Percentiles rank a stretch among this genome's conserved stretches.
phyloP scores from a whole-genome alignment of 2,329 filamentous ascomycete species.

The Malbranchea cinnamomea region DNA sequence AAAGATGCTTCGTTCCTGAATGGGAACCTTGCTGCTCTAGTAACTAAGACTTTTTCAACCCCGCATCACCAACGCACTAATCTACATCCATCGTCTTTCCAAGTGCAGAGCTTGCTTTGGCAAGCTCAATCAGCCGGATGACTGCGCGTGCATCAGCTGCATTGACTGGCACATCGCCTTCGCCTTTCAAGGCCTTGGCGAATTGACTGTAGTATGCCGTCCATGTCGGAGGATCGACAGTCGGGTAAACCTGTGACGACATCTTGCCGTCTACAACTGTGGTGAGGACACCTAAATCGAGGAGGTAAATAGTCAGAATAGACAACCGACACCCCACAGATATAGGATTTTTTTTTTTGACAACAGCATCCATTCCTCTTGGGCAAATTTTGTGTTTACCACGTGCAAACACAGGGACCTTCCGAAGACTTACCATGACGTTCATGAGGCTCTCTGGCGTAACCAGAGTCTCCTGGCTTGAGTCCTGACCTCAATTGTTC shows the following conservation, averaged over 20 bases:
- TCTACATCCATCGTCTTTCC: slow-evolving; percentile 35
- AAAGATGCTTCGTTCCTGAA: too few relatives aligned
- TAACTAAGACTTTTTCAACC: too few relatives aligned
- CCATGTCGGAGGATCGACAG: slow-evolving; percentile 53
- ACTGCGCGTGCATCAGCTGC: slow-evolving; percentile 38
- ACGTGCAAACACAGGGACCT: neutral
- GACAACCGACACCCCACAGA: too few relatives aligned
- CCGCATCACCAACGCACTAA: too few relatives aligned
- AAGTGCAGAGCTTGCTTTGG: slow-evolving; percentile 36
- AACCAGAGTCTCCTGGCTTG: slow-evolving; percentile 45
- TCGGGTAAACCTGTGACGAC: slow-evolving; percentile 37
- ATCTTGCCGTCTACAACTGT: slow-evolving; percentile 39
- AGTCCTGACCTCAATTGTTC: slow-evolving; percentile 53
- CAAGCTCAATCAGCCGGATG: slow-evolving; percentile 42
- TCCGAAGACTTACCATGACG: slow-evolving; percentile 34
- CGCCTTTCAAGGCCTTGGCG: slow-evolving; percentile 37
- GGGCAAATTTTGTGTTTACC: too few relatives aligned
- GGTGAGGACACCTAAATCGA: slow-evolving; percentile 32
- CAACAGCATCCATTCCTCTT: too few relatives aligned
- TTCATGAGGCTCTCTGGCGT: slow-evolving; percentile 48
- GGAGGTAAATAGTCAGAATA: neutral
- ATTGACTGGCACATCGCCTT: slow-evolving; percentile 39
- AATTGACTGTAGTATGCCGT: slow-evolving; percentile 48
- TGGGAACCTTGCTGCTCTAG: too few relatives aligned
- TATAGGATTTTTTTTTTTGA: too few relatives aligned